These are phyloP conservation scores for Phytophthora hybrid DNA, from an alignment of 352 stramenopile species.

Conservation along the genomic window DNA sequence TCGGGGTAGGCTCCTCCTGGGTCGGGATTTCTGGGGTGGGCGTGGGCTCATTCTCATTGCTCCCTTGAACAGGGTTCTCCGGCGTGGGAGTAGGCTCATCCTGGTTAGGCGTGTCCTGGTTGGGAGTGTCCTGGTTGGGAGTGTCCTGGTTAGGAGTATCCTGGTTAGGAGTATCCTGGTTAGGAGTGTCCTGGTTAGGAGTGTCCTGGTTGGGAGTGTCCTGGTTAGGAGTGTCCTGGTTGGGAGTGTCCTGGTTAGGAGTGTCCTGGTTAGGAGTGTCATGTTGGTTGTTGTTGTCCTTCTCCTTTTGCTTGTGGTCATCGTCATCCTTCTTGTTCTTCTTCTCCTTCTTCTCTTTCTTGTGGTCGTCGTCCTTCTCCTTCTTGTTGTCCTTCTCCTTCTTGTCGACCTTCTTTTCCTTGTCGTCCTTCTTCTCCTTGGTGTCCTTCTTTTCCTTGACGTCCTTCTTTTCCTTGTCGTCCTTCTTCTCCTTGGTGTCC, in stretches of 20 bases:
- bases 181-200: not conserved
- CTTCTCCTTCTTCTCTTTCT: not conserved
- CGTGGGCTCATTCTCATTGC: not conserved
- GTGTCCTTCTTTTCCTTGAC: too few relatives aligned
- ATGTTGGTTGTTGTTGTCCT: not conserved
- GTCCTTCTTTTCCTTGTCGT: constrained; percentile 1
- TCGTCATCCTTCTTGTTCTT: not conserved
- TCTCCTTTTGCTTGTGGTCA: not conserved
- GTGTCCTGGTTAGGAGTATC: not conserved
- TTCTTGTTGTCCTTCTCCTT: constrained; percentile 1
- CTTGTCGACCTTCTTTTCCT: not conserved
- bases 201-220: not conserved
- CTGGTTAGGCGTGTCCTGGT: not conserved
- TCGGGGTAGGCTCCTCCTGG: not conserved
- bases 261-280: not conserved
- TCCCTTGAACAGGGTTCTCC: constrained; percentile 1
- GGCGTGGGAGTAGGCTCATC: constrained; percentile 4
- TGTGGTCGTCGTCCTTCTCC: not conserved
- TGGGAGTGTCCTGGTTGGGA: not conserved
- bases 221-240: not conserved
- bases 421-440: not conserved
- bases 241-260: not conserved
- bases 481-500: not conserved
- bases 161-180: not conserved
- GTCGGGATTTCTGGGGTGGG: not conserved